Evolutionary conservation across 176 grass and related monocot species (phyloP).

Genomic region (Triticum turgidum): DNA sequence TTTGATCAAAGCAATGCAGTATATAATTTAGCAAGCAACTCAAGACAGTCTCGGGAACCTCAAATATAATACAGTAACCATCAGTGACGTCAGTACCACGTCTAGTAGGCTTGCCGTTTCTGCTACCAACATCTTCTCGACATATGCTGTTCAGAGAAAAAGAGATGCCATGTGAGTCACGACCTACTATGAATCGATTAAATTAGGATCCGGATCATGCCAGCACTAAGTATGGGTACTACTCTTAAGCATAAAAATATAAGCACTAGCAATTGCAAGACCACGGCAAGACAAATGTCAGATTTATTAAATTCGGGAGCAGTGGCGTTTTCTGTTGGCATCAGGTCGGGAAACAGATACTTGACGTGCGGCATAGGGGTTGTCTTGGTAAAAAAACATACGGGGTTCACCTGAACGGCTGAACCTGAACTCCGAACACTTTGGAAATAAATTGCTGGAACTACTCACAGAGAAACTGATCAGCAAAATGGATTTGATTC

Average conservation of each 20-base stretch:
- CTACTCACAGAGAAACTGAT: neutral
- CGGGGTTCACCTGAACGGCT: no score
- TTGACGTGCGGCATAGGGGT: neutral
- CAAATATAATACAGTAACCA: neutral
- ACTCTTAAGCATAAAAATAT: neutral
- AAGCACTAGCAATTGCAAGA: neutral
- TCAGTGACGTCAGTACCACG: neutral
- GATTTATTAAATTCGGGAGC: neutral
- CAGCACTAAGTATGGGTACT: neutral
- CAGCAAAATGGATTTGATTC: neutral
- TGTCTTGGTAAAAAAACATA: neutral
- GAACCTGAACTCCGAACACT: neutral
- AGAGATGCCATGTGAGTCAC: neutral
- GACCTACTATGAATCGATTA: neutral
- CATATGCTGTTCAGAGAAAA: neutral
- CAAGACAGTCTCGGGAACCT: neutral
- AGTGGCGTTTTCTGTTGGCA: neutral
- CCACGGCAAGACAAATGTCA: neutral
- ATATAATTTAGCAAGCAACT: neutral
- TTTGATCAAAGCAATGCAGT: neutral
- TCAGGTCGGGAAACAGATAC: neutral
- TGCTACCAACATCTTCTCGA: neutral
- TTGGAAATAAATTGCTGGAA: neutral
- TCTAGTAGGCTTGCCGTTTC: neutral
- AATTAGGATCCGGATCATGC: neutral